Conservation (phyloP, 805 yeast species). For the Cyberlindnera nakhonratchasimensis region DNA sequence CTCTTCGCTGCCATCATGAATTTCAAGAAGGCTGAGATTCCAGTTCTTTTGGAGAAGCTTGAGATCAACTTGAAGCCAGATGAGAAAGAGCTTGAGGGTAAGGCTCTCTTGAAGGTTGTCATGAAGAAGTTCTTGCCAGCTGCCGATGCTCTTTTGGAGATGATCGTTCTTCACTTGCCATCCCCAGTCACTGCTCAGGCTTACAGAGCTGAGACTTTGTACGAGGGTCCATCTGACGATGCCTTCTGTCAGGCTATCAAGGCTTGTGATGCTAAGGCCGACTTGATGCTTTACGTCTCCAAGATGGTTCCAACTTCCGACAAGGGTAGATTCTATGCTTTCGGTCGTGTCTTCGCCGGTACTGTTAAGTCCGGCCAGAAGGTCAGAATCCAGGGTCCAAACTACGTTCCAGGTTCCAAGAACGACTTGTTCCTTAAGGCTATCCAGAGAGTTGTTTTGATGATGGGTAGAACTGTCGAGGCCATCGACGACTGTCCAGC, state of each 20-base stretch:
- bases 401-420: constrained; percentile 98
- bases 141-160: constrained; percentile 98
- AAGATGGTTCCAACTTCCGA: constrained; percentile 99
- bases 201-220: constrained; percentile 98
- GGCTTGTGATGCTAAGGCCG: constrained; percentile 98
- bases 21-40: constrained; percentile 97
- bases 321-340: constrained; percentile 99
- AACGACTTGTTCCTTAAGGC: constrained; percentile 96
- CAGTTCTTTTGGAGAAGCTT: constrained; percentile 86
- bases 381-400: constrained; percentile 99
- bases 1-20: constrained; percentile 96
- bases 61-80: constrained; percentile 92
- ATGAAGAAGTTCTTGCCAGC: constrained; percentile 99
- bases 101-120: constrained; percentile 95
- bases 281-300: constrained; percentile 98
- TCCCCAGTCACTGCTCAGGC: constrained; percentile 99
- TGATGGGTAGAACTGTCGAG: constrained; percentile 99
- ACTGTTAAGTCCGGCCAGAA: constrained; percentile 98
- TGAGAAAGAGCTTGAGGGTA: constrained; percentile 98
- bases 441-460: constrained; percentile 97
- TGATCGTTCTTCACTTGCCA: constrained; percentile 98
- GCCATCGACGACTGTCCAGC: constrained; percentile 99
- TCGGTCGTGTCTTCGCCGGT: constrained; percentile 99
- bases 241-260: constrained; percentile 86
- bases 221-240: constrained; percentile 98